A percentile compares a stretch with the other conserved stretches of the same genome.
phyloP scores from a whole-genome alignment of 1,284 basidiomycete genomes.

The Stereum hirsutum region DNA sequence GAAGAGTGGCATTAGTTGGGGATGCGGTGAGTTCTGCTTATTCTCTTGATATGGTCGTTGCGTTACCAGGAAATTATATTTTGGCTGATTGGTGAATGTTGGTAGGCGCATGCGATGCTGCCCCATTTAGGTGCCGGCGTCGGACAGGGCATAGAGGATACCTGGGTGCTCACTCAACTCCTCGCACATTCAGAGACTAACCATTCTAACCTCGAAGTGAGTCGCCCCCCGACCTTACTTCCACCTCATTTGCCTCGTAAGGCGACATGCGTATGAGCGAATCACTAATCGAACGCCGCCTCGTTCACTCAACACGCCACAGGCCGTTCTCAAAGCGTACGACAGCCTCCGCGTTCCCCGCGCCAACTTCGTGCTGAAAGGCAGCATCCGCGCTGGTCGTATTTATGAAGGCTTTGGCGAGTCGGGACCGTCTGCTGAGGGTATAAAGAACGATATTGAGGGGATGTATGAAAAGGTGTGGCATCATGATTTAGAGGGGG shows the following conservation, averaged over 20 bases:
- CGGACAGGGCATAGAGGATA: constrained; percentile 57
- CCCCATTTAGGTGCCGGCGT: constrained; percentile 57
- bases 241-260: too few species aligned
- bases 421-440: constrained; percentile 13
- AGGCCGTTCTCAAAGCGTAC: constrained; percentile 36
- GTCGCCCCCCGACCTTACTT: constrained; percentile 8
- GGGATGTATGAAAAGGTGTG: constrained; percentile 39
- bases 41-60: too few species aligned
- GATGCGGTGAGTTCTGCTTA: constrained; percentile 42
- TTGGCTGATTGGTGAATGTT: background rate
- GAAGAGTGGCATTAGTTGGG: constrained; percentile 42
- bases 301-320: background rate
- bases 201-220: constrained; percentile 28
- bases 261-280: background rate
- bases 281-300: background rate
- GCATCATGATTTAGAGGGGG: constrained; percentile 33
- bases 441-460: constrained; percentile 19
- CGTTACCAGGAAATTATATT: background rate
- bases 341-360: constrained; percentile 33
- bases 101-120: constrained; percentile 42
- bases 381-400: constrained; percentile 28
- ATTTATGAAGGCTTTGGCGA: constrained; percentile 18
- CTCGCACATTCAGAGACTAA: constrained; percentile 36
- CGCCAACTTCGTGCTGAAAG: constrained; percentile 33
- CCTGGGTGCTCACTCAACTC: constrained; percentile 37